Conservation (phyloP, 192 early-diverging fungal species). For the Podila horticola region DNA sequence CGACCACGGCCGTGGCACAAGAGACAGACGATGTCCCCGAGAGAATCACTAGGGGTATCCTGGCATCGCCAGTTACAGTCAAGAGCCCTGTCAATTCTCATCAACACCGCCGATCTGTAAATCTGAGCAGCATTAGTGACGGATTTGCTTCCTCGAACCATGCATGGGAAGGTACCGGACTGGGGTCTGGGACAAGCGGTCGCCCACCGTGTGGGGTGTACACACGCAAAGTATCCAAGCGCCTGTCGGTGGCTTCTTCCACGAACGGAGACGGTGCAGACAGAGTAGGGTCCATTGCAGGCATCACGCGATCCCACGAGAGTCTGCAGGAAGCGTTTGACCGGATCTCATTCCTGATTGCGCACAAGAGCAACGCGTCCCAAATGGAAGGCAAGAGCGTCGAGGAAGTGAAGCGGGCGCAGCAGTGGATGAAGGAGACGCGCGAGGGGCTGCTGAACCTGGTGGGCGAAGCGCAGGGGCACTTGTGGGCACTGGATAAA, state of each 20-base stretch:
- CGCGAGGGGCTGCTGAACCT: constrained; percentile 32
- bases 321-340: constrained; percentile 21
- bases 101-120: background rate
- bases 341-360: constrained; percentile 30
- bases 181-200: background rate
- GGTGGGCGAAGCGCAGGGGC: constrained; percentile 36
- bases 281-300: background rate
- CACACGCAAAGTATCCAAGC: background rate
- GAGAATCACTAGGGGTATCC: background rate
- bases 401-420: constrained; percentile 2
- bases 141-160: background rate
- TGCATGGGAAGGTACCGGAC: background rate
- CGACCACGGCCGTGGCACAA: background rate
- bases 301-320: background rate
- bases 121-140: background rate
- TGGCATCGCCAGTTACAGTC: background rate
- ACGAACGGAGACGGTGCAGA: background rate
- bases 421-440: constrained; percentile 38
- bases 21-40: background rate
- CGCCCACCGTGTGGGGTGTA: background rate
- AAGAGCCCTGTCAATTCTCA: background rate
- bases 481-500: constrained; percentile 29
- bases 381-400: background rate
- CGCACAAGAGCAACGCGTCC: constrained; percentile 17
- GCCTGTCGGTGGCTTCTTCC: background rate